Percentiles rank a stretch among this genome's conserved stretches.
These are phyloP conservation scores for Trichoderma koningiopsis DNA, from an alignment of 2,329 filamentous ascomycete species.

Conservation along the genomic window DNA sequence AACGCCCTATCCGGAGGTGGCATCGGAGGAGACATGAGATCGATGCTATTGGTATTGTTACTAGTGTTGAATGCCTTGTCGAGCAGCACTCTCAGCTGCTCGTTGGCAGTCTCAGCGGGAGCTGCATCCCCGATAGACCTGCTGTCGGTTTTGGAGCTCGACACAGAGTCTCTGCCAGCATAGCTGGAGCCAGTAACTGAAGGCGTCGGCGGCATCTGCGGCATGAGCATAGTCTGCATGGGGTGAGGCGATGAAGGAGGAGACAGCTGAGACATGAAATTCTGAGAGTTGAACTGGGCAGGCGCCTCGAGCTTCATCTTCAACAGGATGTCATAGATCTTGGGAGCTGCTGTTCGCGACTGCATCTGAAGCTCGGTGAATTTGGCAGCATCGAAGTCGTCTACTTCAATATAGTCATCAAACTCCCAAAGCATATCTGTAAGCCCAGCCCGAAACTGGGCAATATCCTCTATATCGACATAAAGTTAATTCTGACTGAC, in stretches of 20 bases:
- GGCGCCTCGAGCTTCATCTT: constrained; percentile 54
- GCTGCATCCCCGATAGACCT: constrained; percentile 28
- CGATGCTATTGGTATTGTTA: not conserved
- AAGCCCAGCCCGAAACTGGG: constrained; percentile 50
- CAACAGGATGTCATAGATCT: constrained; percentile 54
- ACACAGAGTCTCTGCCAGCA: constrained; percentile 32
- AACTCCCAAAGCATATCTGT: constrained; percentile 58
- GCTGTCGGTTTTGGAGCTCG: constrained; percentile 29
- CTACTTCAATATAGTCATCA: constrained; percentile 54
- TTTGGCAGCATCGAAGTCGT: constrained; percentile 54
- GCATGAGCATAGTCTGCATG: constrained; percentile 18
- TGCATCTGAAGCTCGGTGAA: constrained; percentile 52
- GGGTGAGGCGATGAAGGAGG: constrained; percentile 33
- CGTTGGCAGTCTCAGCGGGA: constrained; percentile 36
- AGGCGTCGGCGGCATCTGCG: constrained; percentile 19
- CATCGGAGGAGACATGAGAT: constrained; percentile 9
- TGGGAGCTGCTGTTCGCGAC: constrained; percentile 52
- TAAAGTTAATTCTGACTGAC: not conserved
- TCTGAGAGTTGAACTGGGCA: constrained; percentile 33
- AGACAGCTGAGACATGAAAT: constrained; percentile 35
- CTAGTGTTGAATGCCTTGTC: constrained; percentile 5
- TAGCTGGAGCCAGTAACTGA: constrained; percentile 26
- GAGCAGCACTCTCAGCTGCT: constrained; percentile 33
- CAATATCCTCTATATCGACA: constrained; percentile 50
- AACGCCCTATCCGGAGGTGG: constrained; percentile 10